Conservation (phyloP, 2,329 filamentous ascomycete species). For the Penicillium sp. region DNA sequence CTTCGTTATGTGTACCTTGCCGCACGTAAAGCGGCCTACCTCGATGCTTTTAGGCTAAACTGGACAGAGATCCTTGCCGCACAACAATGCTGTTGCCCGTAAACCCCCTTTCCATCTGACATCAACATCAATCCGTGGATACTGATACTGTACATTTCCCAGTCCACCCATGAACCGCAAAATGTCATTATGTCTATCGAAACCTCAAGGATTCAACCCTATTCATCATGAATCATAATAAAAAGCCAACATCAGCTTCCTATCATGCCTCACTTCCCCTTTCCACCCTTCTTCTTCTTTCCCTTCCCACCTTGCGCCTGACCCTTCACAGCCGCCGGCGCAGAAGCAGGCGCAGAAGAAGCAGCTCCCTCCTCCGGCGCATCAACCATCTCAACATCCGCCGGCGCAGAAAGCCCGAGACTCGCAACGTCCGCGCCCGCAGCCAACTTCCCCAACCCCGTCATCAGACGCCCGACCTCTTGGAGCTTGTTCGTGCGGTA, state of each 20-base stretch:
- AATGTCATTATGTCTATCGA: conserved; percentile 14
- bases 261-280: conserved; percentile 61
- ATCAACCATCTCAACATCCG: conserved; percentile 41
- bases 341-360: conserved; percentile 38
- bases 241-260: conserved; percentile 1
- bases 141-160: background rate
- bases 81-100: background rate
- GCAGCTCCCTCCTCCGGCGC: conserved; percentile 36
- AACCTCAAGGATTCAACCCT: conserved; percentile 3
- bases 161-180: background rate
- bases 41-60: no score
- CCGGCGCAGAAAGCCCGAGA: conserved; percentile 34
- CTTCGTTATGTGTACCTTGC: conserved; percentile 16
- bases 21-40: no score
- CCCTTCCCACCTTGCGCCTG: conserved; percentile 33
- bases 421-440: conserved; percentile 68
- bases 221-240: background rate
- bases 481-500: conserved; percentile 79
- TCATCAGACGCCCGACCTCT: conserved; percentile 83
- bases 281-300: conserved; percentile 70
- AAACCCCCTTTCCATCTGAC: no score
- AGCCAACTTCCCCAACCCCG: conserved; percentile 75
- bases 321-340: conserved; percentile 23
- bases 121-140: background rate
- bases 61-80: no score